Conservation (phyloP, 1,284 basidiomycete genomes). For the Thelephora terrestris region DNA sequence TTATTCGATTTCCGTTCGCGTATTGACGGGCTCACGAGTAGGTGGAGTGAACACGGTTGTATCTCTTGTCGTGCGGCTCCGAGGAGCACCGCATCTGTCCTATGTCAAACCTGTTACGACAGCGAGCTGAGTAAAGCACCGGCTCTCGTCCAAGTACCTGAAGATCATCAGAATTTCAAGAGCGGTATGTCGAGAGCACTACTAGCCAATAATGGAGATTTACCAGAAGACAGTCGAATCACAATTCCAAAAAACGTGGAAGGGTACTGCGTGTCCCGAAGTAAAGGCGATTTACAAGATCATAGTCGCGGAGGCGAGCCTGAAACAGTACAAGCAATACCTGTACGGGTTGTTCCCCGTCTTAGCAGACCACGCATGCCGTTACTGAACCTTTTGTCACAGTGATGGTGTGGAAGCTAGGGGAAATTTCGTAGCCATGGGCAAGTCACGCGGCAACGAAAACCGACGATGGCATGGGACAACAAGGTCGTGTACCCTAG, state of each 20-base stretch:
- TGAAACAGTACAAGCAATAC: slow-evolving; percentile 47
- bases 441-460: slow-evolving; percentile 45
- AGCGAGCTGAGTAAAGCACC: slow-evolving; percentile 43
- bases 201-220: neutral
- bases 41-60: slow-evolving; percentile 39
- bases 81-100: no score
- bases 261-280: slow-evolving; percentile 38
- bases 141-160: slow-evolving; percentile 46
- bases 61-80: no score
- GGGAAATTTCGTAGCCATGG: slow-evolving; percentile 41
- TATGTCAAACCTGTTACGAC: no score
- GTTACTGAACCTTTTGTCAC: no score
- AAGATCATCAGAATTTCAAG: slow-evolving; percentile 46
- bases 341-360: slow-evolving; percentile 27
- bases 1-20: slow-evolving; percentile 44
- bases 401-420: slow-evolving; percentile 43
- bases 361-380: neutral
- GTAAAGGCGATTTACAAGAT: slow-evolving; percentile 55
- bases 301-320: slow-evolving; percentile 32
- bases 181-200: slow-evolving; percentile 34
- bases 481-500: slow-evolving; percentile 41
- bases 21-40: slow-evolving; percentile 48
- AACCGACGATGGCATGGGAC: slow-evolving; percentile 59
- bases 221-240: slow-evolving; percentile 35
- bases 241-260: slow-evolving; percentile 57